Percentiles rank a stretch among this genome's conserved stretches.
Conservation (phyloP, 2,329 filamentous ascomycete genomes). For the Tolypocladium ophioglossoides region DNA sequence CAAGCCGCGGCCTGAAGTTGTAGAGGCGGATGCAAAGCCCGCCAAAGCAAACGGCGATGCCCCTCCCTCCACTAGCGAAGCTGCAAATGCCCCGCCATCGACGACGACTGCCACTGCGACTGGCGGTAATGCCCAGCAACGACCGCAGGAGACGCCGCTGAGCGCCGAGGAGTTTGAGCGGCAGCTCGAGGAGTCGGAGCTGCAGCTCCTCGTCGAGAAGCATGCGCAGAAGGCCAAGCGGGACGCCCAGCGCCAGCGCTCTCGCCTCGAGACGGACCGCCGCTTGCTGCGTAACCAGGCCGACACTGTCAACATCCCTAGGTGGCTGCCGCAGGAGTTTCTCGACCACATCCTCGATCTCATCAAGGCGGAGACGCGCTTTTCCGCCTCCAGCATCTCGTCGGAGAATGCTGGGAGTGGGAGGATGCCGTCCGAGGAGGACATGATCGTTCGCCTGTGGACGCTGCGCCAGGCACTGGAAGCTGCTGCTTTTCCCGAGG, state of each 20-base stretch:
- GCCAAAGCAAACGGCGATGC: constrained; percentile 17
- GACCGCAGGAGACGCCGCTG: constrained; percentile 36
- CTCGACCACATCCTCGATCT: constrained; percentile 68
- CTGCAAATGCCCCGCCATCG: constrained; percentile 12
- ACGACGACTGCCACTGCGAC: neutral
- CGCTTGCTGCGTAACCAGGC: constrained; percentile 73
- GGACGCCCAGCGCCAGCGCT: constrained; percentile 66
- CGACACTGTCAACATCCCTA: constrained; percentile 56
- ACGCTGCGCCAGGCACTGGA: constrained; percentile 65
- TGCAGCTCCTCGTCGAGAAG: constrained; percentile 82
- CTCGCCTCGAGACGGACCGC: constrained; percentile 74
- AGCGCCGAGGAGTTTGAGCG: constrained; percentile 83
- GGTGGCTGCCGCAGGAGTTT: constrained; percentile 74
- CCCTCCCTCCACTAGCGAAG: constrained; percentile 15
- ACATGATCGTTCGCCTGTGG: constrained; percentile 73
- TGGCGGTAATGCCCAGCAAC: constrained; percentile 1
- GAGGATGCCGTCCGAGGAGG: constrained; percentile 60
- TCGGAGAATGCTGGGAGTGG: constrained; percentile 32
- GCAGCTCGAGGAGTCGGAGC: constrained; percentile 80
- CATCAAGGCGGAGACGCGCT: constrained; percentile 55
- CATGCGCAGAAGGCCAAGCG: constrained; percentile 67
- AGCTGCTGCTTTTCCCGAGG: constrained; percentile 55
- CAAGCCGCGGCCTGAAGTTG: constrained; percentile 57
- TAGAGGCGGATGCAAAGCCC: constrained; percentile 23
- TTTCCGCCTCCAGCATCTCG: constrained; percentile 38